Evolutionary conservation across 352 stramenopile species (phyloP).

Genomic region (Globisporangium rhizosaccharum): DNA sequence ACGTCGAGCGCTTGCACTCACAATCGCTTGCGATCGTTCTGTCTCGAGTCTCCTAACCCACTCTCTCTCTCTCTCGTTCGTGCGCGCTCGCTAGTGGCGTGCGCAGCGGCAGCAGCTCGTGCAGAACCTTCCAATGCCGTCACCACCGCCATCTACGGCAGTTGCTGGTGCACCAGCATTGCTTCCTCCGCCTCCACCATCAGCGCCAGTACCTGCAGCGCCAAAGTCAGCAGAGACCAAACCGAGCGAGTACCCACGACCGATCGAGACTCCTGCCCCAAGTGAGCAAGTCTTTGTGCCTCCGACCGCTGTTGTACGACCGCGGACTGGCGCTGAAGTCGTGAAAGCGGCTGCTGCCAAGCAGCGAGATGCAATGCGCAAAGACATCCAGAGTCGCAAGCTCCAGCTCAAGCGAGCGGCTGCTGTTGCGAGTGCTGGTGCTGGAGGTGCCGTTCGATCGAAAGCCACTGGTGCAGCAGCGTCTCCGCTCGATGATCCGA

Average conservation of each 20-base stretch:
- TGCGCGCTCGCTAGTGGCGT: constrained; percentile 25
- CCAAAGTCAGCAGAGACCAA: not conserved
- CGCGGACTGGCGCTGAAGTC: not conserved
- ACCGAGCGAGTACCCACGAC: constrained; percentile 11
- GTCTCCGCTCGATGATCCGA: constrained; percentile 48
- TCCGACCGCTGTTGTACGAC: not conserved
- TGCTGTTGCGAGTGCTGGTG: not conserved
- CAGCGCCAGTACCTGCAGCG: constrained; percentile 11
- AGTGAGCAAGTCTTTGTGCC: constrained; percentile 5
- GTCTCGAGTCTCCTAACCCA: not conserved
- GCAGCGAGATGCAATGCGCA: constrained; percentile 19
- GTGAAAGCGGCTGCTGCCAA: constrained; percentile 9
- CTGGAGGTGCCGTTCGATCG: not conserved
- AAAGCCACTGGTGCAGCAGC: not conserved
- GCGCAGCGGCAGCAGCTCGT: constrained; percentile 36
- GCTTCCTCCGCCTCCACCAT: constrained; percentile 9
- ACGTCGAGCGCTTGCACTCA: not conserved
- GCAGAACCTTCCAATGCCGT: constrained; percentile 13
- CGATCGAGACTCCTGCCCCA: constrained; percentile 1
- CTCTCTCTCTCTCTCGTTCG: not conserved
- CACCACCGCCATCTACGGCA: constrained; percentile 8
- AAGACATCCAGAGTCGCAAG: constrained; percentile 40
- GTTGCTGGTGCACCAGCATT: not conserved
- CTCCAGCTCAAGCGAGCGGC: constrained; percentile 19
- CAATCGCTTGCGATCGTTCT: not conserved